Base-by-base conservation (phyloP, 2,329 filamentous ascomycete species). In the Colletotrichum sp. region DNA sequence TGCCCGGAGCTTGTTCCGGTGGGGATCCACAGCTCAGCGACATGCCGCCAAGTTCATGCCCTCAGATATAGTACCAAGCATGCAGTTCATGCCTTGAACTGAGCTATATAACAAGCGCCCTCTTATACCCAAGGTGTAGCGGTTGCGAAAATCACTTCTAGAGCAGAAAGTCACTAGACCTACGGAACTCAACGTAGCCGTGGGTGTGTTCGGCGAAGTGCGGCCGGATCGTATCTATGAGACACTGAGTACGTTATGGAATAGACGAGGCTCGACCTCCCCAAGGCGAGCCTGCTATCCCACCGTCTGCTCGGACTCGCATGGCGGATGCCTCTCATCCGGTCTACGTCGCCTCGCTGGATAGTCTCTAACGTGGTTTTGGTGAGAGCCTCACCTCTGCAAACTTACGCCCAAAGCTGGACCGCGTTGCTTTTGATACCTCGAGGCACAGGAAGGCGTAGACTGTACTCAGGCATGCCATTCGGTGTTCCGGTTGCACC, bases 1-100 rank as follows among this genome's bases (percentile, higher is more conserved):
- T 39, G 24, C 13, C 64, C 57, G 70, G 73, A 76, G 70, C 64
- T 32, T 68, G 36, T 34, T 74, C 74, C 74, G 74, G n/a, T 60
- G 63, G 18, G 34, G 59, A 21, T 18, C 59, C 24, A 69, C 63
- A 66, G 24, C 21, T 63, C 32, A 57, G 34, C 26, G 10, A 59
- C 69, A n/a, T 64, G 69, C 63, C 44, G 24, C 36, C 63, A 24
- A 44, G n/a, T 69, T 73, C 32, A 76, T 68, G 70, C 73, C 44
- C 18, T 60, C n/a, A 39, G 21, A 24, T 63, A 72, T 34, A 72
- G 55, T 26, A 59, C 30, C 49, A 60, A 7, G 32, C 49, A 49
- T 8, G n/a, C 59, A 16, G 44, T 66, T 64, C 52, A 76, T 69
- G 68, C 68, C 57, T 63, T 49, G 55, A 26, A 39, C 7, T 52